Base-by-base conservation (phyloP, 345 rosid species). In the Eucalyptus fibrosa region DNA sequence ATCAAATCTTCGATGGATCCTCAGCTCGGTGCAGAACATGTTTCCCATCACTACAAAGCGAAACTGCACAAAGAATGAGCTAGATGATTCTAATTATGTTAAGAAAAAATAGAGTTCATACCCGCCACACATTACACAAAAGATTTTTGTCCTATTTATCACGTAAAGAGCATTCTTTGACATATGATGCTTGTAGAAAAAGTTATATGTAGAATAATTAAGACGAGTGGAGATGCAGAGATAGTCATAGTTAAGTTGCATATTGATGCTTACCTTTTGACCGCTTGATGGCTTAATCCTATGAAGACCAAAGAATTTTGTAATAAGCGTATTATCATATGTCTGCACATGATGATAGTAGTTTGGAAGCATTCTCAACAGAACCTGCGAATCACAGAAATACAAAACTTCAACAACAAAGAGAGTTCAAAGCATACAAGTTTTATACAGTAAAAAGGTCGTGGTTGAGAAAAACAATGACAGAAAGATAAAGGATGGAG, bases 41-140 rank as follows among this genome's bases (percentile, higher is more conserved):
- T 98, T 98, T 87, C 99, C 99, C 99, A 98, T 98, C 94, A 98
- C 99, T 88, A 98, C 99, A 90, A 97, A 98, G 51, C 99, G 97
- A 90, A 98, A 98, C 99, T 98, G 97, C 94, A 87, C 91, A 45
- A 69, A 87, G 92, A 80, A 86, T 86, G 50, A 16, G 42, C 65
- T 55, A 88, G 50, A 53, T 47, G 86, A 53, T 42, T 85, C 42
- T n/a, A 56, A 32, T 86, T 12, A 87, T 23, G 19, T 12, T 34
- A 56, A 72, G 45, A 55, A 49, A 87, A 47, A 51, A 88, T 28
- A 88, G 55, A 67, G 23, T 85, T 47, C 86, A 56, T 10, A 77
- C 83, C 47, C 28, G 12, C 83, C 83, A 77, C 83, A 40, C 45
- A 12, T 37, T 40, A 37, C 16, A 77, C 47, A 40, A 37, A 77